Evolutionary conservation across 192 early-diverging fungal species (phyloP).

Genomic region (Coemansia sp.): DNA sequence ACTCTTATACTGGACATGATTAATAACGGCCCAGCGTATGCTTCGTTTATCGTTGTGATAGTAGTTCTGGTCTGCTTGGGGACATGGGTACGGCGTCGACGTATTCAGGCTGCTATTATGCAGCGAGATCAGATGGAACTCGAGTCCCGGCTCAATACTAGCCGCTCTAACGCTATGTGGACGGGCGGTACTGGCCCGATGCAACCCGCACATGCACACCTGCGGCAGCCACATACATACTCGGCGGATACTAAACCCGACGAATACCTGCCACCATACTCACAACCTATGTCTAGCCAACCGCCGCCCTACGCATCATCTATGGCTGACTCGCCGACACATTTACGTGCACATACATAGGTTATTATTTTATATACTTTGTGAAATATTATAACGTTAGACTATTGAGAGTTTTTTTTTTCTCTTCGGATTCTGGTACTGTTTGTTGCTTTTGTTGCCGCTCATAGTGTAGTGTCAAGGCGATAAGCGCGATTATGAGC

Average conservation of each 20-base stretch:
- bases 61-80: slow-evolving; percentile 7
- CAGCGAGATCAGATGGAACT: slow-evolving; percentile 10
- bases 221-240: background rate
- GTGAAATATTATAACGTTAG: background rate
- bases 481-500: background rate
- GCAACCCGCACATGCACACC: background rate
- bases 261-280: slow-evolving; percentile 35
- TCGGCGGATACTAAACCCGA: slow-evolving; percentile 6
- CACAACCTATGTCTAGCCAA: background rate
- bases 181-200: background rate
- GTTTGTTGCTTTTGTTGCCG: background rate
- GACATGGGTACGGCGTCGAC: slow-evolving; percentile 14
- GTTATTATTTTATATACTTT: background rate
- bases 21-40: slow-evolving; percentile 16
- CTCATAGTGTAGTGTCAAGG: background rate
- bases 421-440: background rate
- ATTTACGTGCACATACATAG: background rate
- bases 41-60: slow-evolving; percentile 11
- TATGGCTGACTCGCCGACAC: background rate
- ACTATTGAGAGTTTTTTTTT: background rate
- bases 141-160: background rate
- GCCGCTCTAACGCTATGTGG: background rate
- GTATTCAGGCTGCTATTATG: background rate
- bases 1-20: slow-evolving; percentile 1
- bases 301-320: background rate